Evolutionary conservation across 805 yeast species (phyloP), one percentile per base, ranked within the genome.

Genomic region (Saccharomycopsis javanensis): DNA sequence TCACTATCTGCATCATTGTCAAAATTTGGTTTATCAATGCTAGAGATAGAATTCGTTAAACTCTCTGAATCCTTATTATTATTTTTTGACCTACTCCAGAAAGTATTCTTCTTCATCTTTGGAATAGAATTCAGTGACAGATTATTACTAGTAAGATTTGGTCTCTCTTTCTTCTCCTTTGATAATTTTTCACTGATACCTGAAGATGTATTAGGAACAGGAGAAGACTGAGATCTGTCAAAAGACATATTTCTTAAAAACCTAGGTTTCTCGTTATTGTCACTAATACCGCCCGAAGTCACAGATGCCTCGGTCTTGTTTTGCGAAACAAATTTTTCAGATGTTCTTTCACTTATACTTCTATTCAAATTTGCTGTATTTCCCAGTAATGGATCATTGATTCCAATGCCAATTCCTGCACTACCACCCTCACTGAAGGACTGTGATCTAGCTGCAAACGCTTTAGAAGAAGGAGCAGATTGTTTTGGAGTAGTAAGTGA

Each of bases 21-120:
- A 6, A 25, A 11, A 48, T 28, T 25, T 28, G 16, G n/a, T 48
- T 30, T 48, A 48, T 27, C 51, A 48, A 10, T 25, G 20, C 10
- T 15, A 27, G 35, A 27, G 25, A 13, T 5, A 48, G 20, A 1
- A 30, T 20, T 30, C 16, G 27, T 8, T 38, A 5, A 25, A 23
- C 11, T 28, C 4, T 53, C 30, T 10, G 50, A 33, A 16, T 25
- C 18, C 25, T 34, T 20, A 20, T 46, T 54, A 18, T 31, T 54
- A 13, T 54, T 51, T 33, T 54, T 54, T 3, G 55, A 27, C 31
- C 55, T 38, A 30, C 56, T 23, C 57, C 57, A 54, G 18, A 54
- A 54, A 8, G 53, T 31, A 27, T 25, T 48, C 28, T 54, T 54
- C 30, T 54, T 54, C 20, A 48, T 33, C 53, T 50, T 50, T 5